phyloP scores from a whole-genome alignment of 2,329 filamentous ascomycete genomes.

The Fusarium equiseti region DNA sequence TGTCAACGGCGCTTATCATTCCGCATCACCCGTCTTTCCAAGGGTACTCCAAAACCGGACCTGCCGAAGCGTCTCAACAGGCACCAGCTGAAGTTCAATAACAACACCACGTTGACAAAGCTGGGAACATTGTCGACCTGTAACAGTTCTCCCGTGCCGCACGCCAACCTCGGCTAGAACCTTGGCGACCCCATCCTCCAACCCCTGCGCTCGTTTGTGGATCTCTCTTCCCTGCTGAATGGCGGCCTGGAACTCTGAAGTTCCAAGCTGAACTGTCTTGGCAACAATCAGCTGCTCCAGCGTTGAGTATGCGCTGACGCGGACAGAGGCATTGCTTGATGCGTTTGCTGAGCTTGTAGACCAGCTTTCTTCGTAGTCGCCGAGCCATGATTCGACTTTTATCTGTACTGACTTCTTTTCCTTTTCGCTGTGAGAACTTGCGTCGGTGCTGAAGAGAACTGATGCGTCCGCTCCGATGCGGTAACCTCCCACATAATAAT shows the following conservation, averaged over 20 bases:
- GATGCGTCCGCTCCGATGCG: neutral
- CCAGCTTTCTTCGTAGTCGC: neutral
- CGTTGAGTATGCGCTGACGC: neutral
- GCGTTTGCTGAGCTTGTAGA: neutral
- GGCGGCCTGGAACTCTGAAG: neutral
- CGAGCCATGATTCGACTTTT: neutral
- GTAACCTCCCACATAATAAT: neutral
- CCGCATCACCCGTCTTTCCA: rapidly evolving
- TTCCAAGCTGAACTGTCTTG: neutral
- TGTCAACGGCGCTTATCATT: too few species aligned
- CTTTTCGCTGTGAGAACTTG: neutral
- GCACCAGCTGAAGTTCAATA: neutral
- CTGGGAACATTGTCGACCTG: neutral
- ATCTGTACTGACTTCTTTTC: neutral
- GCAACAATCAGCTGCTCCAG: neutral
- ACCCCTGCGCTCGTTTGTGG: neutral
- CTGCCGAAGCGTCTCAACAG: neutral
- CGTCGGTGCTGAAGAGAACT: neutral
- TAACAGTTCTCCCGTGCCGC: neutral
- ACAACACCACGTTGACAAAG: neutral
- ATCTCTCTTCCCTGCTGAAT: neutral
- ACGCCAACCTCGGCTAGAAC: neutral
- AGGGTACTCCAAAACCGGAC: neutral
- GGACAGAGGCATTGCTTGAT: neutral
- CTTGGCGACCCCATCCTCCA: neutral